A percentile compares a stretch with the other conserved stretches of the same genome.
These are phyloP conservation scores for Aureobasidium melanogenum DNA, from an alignment of 2,329 filamentous ascomycete species.

Conservation along the genomic window DNA sequence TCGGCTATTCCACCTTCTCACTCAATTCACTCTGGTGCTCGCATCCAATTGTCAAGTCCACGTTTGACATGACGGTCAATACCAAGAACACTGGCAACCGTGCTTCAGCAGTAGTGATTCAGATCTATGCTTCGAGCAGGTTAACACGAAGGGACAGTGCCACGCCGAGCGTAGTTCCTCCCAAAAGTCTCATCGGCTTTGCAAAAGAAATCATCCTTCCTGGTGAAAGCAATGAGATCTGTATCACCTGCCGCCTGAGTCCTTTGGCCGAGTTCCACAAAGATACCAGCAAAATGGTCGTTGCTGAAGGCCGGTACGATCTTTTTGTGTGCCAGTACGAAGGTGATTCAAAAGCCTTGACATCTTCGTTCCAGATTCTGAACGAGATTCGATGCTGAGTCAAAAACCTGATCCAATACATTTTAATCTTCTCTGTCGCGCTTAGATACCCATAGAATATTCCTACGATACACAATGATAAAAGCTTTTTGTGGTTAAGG, in stretches of 20 bases:
- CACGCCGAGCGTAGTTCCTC: neutral
- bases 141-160: neutral
- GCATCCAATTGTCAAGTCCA: neutral
- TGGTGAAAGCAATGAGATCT: neutral
- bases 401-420: too few species aligned
- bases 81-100: neutral
- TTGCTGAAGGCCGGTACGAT: neutral
- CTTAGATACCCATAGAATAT: neutral
- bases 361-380: neutral
- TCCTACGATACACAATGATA: neutral
- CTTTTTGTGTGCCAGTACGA: neutral
- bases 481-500: neutral
- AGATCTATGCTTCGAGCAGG: neutral
- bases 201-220: neutral
- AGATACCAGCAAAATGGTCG: neutral
- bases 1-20: constrained; percentile 3
- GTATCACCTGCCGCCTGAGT: neutral
- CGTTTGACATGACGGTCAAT: neutral
- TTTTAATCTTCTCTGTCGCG: neutral
- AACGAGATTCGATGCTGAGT: neutral
- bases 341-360: neutral
- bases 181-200: neutral
- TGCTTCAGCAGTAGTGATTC: neutral
- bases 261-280: neutral
- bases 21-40: constrained; percentile 4